Evolutionary conservation across 2,329 filamentous ascomycete species (phyloP).

Genomic region (Monosporascus sp.): DNA sequence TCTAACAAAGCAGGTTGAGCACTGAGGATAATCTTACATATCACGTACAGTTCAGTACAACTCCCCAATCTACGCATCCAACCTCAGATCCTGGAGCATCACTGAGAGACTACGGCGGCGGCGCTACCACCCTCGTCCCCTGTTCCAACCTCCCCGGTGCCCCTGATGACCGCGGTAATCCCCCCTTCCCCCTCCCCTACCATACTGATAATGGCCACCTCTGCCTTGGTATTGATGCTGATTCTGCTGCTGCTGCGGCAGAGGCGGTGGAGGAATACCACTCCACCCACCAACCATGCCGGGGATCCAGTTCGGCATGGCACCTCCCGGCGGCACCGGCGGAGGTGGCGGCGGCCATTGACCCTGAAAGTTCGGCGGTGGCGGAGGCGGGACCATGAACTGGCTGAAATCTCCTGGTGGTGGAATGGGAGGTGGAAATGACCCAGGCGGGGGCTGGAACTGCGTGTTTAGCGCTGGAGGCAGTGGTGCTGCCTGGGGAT

Average conservation of each 20-base stretch:
- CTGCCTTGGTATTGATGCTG: slow-evolving; percentile 12
- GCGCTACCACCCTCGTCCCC: slow-evolving; percentile 19
- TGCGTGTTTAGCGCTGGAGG: slow-evolving; percentile 10
- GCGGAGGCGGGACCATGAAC: slow-evolving; percentile 21
- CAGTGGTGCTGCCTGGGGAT: slow-evolving; percentile 3
- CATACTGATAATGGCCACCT: slow-evolving; percentile 21
- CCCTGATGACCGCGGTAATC: slow-evolving; percentile 23
- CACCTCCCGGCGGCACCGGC: slow-evolving; percentile 13
- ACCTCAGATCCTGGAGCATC: neutral
- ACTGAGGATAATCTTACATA: neutral
- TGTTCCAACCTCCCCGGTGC: slow-evolving; percentile 20
- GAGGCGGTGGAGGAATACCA: slow-evolving; percentile 15
- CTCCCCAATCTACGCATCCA: neutral
- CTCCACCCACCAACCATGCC: slow-evolving; percentile 11
- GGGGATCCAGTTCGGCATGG: slow-evolving; percentile 19
- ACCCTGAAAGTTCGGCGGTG: slow-evolving; percentile 18
- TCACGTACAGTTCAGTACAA: neutral
- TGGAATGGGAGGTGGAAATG: slow-evolving; percentile 11
- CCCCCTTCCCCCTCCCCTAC: slow-evolving; percentile 22
- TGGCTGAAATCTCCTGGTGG: slow-evolving; percentile 16
- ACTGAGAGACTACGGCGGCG: neutral
- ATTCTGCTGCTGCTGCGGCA: slow-evolving; percentile 13
- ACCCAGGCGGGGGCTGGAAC: slow-evolving; percentile 10
- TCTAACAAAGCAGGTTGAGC: neutral
- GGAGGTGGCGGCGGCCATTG: slow-evolving; percentile 19